Conservation (phyloP, 345 rosid genomes). For the thale cress (Arabidopsis thaliana) region TAIR10.1 NC_003076.8:16924501-16925000, state of each 20-base stretch:
- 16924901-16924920: neutral
- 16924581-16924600: constrained; percentile 23
- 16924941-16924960: neutral
- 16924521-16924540: neutral
- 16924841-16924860: constrained; percentile 18
- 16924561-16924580: neutral
- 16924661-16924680: neutral
- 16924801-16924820: constrained; percentile 2
- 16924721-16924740: constrained; percentile 21
- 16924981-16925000: no score
- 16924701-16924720: constrained; percentile 17
- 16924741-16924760: constrained; percentile 10
- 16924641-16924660: constrained; percentile 17
- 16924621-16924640: constrained; percentile 11
- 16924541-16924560: neutral
- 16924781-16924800: constrained; percentile 6
- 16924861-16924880: neutral
- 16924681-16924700: constrained; percentile 8
- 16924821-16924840: constrained; percentile 13
- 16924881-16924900: neutral
- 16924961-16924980: neutral
- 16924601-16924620: constrained; percentile 17
- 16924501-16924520: constrained; percentile 24
- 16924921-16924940: neutral
- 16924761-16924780: constrained; percentile 8